Base-by-base conservation (phyloP, 805 yeast species). In the Metahyphopichia silvanorum region DNA sequence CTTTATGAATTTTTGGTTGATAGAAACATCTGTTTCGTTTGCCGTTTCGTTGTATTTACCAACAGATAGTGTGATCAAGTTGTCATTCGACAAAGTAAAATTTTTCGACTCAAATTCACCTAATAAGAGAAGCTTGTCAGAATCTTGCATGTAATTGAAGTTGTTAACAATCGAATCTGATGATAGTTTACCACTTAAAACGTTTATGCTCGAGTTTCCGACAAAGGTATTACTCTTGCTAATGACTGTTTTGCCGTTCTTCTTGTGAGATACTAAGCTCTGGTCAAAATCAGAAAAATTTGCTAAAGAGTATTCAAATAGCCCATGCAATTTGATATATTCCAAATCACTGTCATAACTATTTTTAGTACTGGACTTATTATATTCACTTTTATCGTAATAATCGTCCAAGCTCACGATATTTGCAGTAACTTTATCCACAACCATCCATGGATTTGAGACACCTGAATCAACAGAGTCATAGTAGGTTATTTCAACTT, bases 241-340 rank as follows among this genome's bases (percentile, higher is more conserved):
- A 27, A 64, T 57, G 6, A 40, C 51, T 3, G 52, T 51, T 19
- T 40, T 43, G 5, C 49, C 40, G 16, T 46, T 43, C 13, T 38
- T 42, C 13, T 32, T 33, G 20, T 42, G 42, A 11, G 46, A 46
- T 3, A 65, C 65, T 29, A 46, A 44, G 13, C 31, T 38, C 29
- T 50, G 53, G 15, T 59, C 55, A 32, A 66, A 66, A 21, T 47
- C 31, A 2, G 66, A 62, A 53, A 84, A 86, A 53, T 88, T 88
- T 2, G 74, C 57, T 22, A 79, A 59, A 1, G 86, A 79, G 55
- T 82, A 93, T 59, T 91, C 96, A 50, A 91, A 86, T 14, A 91
- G 47, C 7, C 95, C 95, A 53, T 85, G 83, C 31, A 89, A 53
- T 2, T 66, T 49, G 21, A 78, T 46, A 21, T 51, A 39, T 3